Conservation (phyloP, 805 yeast species). For the Monosporozyma unispora region DNA sequence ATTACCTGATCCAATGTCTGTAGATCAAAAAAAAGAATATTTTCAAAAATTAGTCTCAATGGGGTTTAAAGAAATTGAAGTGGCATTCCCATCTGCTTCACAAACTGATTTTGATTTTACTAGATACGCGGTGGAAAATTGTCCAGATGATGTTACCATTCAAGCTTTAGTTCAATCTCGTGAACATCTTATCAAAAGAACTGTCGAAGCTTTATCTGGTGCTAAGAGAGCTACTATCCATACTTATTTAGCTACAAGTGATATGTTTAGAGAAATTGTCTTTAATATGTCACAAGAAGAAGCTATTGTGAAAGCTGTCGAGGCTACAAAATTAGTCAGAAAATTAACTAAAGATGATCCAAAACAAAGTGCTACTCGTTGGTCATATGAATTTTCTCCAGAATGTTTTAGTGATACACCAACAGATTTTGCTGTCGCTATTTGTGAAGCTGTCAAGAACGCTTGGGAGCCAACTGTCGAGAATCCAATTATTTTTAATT, state of each 20-base stretch:
- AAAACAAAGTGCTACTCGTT: conserved; percentile 41
- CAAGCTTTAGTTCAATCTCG: conserved; percentile 75
- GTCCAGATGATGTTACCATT: conserved; percentile 69
- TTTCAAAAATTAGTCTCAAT: conserved; percentile 58
- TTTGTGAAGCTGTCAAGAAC: conserved; percentile 68
- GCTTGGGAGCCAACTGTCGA: conserved; percentile 66
- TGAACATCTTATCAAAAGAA: conserved; percentile 60
- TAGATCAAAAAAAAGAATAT: conserved; percentile 64
- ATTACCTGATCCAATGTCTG: conserved; percentile 76
- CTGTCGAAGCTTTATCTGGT: conserved; percentile 63
- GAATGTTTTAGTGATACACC: conserved; percentile 70
- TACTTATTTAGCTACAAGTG: conserved; percentile 68
- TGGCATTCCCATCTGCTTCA: conserved; percentile 73
- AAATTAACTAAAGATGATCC: conserved; percentile 67
- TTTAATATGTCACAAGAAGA: conserved; percentile 52
- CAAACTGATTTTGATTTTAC: conserved; percentile 79
- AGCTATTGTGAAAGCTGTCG: conserved; percentile 51
- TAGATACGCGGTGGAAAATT: conserved; percentile 59
- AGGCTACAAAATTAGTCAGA: conserved; percentile 54
- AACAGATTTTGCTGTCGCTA: conserved; percentile 50
- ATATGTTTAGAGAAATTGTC: conserved; percentile 62
- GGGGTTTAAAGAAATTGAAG: conserved; percentile 80
- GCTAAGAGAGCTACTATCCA: conserved; percentile 72
- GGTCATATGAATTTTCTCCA: conserved; percentile 76
- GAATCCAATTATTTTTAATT: conserved; percentile 65